phyloP scores from a whole-genome alignment of 768 basidiomycete genomes.

The Lepiota brunneoincarnata region DNA sequence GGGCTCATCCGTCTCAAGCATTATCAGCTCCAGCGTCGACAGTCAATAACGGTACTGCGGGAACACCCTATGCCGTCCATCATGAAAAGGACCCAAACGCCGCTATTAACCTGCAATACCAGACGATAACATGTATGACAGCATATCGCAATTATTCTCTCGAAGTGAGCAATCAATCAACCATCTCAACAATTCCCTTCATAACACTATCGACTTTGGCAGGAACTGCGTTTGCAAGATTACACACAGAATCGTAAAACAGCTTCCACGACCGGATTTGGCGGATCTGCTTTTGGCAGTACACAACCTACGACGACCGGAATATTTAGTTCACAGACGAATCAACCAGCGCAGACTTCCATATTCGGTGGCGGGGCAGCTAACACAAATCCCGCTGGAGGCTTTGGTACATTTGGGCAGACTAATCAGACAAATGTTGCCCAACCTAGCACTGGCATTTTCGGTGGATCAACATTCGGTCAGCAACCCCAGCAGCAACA shows the following conservation, averaged over 20 bases:
- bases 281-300: slow-evolving; percentile 45
- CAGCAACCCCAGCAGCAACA: slow-evolving; percentile 25
- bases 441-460: slow-evolving; percentile 30
- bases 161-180: slow-evolving; percentile 45
- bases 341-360: slow-evolving; percentile 32
- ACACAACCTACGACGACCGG: slow-evolving; percentile 39
- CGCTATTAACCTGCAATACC: slow-evolving; percentile 60
- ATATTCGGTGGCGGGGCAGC: slow-evolving; percentile 35
- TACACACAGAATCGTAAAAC: slow-evolving; percentile 74
- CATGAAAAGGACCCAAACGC: slow-evolving; percentile 62
- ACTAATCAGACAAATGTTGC: slow-evolving; percentile 3
- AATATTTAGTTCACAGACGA: slow-evolving; percentile 46
- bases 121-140: slow-evolving; percentile 79
- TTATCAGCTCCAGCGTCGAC: not conserved
- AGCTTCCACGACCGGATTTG: slow-evolving; percentile 49
- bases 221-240: slow-evolving; percentile 80
- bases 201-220: slow-evolving; percentile 7
- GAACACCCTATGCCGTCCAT: slow-evolving; percentile 57
- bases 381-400: slow-evolving; percentile 28
- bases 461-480: slow-evolving; percentile 26
- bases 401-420: slow-evolving; percentile 32
- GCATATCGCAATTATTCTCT: slow-evolving; percentile 75
- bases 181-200: slow-evolving; percentile 8
- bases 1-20: not conserved
- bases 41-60: slow-evolving; percentile 54